phyloP scores from a whole-genome alignment of 1,139 yeast species.

The Taphrina confusa region DNA sequence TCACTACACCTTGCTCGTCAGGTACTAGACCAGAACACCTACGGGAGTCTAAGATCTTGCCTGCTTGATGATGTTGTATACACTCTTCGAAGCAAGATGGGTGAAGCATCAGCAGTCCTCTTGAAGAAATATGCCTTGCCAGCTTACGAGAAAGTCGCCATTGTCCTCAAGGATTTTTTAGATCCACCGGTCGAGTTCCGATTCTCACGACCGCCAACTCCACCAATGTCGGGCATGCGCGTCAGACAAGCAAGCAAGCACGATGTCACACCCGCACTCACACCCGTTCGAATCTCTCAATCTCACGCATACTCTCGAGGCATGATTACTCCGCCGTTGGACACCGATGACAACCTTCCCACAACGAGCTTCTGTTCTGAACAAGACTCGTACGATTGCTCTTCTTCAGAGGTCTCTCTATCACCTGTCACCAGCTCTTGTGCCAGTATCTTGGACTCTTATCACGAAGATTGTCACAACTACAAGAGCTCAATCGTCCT shows the following conservation, averaged over 20 bases:
- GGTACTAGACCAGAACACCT: constrained; percentile 46
- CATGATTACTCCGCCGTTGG: constrained; percentile 35
- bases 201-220: constrained; percentile 21
- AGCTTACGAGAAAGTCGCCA: constrained; percentile 43
- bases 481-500: constrained; percentile 17
- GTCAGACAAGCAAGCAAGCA: constrained; percentile 10
- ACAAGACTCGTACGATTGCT: constrained; percentile 2
- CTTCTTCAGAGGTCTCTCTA: constrained; percentile 15
- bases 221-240: constrained; percentile 23
- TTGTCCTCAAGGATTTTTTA: constrained; percentile 43
- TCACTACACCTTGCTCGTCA: constrained; percentile 73
- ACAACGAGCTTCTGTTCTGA: constrained; percentile 20
- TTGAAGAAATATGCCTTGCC: constrained; percentile 47
- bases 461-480: constrained; percentile 21
- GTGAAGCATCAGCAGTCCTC: constrained; percentile 44
- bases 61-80: constrained; percentile 46
- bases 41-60: constrained; percentile 44
- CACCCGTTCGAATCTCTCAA: constrained; percentile 31
- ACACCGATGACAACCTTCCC: constrained; percentile 10
- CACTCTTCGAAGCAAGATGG: constrained; percentile 39
- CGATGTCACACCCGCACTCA: constrained; percentile 14
- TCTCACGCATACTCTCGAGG: constrained; percentile 30
- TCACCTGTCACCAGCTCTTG: constrained; percentile 28
- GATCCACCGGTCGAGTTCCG: constrained; percentile 24
- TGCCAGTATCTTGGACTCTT: constrained; percentile 29